These are phyloP conservation scores for Mycena amicta DNA, from an alignment of 768 basidiomycete species.

Conservation along the genomic window DNA sequence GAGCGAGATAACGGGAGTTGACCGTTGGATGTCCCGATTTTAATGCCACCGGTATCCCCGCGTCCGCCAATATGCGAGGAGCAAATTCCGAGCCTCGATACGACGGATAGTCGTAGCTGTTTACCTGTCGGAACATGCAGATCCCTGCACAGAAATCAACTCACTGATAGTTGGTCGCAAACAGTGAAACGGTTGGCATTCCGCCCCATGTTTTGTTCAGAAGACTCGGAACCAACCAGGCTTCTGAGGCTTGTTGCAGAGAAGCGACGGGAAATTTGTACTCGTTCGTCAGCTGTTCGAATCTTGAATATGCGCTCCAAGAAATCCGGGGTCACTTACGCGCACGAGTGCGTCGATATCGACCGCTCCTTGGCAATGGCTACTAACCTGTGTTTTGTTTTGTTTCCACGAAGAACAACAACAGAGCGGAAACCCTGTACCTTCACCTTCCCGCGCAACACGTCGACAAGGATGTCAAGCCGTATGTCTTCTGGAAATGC, in stretches of 20 bases:
- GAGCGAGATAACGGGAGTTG: constrained; percentile 68
- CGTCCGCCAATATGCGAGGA: constrained; percentile 53
- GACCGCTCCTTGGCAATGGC: constrained; percentile 73
- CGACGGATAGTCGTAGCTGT: constrained; percentile 56
- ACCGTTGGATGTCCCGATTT: constrained; percentile 66
- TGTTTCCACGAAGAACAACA: neutral
- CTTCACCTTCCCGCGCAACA: constrained; percentile 86
- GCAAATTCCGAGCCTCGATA: constrained; percentile 58
- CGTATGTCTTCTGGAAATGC: constrained; percentile 72
- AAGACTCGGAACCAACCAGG: constrained; percentile 84
- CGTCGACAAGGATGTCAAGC: constrained; percentile 81
- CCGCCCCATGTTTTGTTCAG: constrained; percentile 69
- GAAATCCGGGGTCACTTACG: constrained; percentile 41
- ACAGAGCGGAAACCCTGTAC: constrained; percentile 35
- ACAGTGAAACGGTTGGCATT: constrained; percentile 76
- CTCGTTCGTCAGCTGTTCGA: constrained; percentile 76
- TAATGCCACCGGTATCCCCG: constrained; percentile 60
- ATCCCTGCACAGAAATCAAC: neutral
- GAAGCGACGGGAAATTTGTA: constrained; percentile 84
- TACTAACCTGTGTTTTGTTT: constrained; percentile 47
- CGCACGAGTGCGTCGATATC: constrained; percentile 72
- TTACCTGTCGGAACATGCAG: neutral
- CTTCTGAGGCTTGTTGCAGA: constrained; percentile 87
- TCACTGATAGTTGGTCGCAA: constrained; percentile 74
- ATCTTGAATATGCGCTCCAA: neutral